Evolutionary conservation across 225 moss, liverwort and hornwort genomes (phyloP).

Genomic region (Thuidium tamariscinum): DNA sequence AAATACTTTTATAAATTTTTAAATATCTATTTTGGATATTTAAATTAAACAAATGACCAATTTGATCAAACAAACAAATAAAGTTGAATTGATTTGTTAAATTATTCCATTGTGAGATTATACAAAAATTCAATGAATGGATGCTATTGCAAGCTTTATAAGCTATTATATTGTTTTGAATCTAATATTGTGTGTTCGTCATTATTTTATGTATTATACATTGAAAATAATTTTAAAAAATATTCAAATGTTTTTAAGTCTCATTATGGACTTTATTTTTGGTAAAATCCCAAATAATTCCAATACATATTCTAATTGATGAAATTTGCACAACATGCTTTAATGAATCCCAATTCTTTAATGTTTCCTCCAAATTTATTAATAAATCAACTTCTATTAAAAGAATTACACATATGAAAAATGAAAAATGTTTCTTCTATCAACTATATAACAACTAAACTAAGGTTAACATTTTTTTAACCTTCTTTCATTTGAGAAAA

Average conservation of each 20-base stretch:
- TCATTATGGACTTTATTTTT: not conserved
- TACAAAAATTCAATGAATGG: not conserved
- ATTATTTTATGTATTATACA: not conserved
- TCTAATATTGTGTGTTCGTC: not conserved
- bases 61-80: too few species aligned
- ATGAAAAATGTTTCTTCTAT: not conserved
- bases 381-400: too few species aligned
- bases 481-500: not conserved
- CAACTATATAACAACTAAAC: not conserved
- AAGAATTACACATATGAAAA: not conserved
- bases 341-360: not conserved
- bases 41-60: rapidly evolving
- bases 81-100: too few species aligned
- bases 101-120: not conserved
- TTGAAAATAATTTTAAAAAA: not conserved
- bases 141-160: not conserved
- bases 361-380: not conserved
- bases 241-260: not conserved
- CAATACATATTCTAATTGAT: not conserved
- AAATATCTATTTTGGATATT: not conserved
- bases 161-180: not conserved
- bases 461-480: not conserved
- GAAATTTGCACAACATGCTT: too few species aligned
- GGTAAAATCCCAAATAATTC: not conserved
- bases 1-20: not conserved